Conservation (phyloP, 768 basidiomycete species). For the Boletellus emodensis region DNA sequence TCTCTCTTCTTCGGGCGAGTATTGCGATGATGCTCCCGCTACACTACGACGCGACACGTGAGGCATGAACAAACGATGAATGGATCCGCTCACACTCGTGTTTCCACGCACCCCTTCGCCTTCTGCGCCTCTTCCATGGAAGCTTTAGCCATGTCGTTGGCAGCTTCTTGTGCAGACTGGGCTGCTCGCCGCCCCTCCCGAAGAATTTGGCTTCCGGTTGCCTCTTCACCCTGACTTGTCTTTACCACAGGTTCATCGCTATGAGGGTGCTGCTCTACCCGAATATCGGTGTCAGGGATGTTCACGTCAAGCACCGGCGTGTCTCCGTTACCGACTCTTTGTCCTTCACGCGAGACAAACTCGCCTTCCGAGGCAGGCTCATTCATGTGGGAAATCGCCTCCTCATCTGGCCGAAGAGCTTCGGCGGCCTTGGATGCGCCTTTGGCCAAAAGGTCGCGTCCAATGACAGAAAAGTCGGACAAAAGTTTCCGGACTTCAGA, state of each 20-base stretch:
- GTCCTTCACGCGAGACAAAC: slow-evolving; percentile 50
- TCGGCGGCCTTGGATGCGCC: slow-evolving; percentile 69
- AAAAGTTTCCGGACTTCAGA: slow-evolving; percentile 88
- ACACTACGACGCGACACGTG: slow-evolving; percentile 16
- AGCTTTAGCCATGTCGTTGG: slow-evolving; percentile 1
- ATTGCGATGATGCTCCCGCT: slow-evolving; percentile 14
- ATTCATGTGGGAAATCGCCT: slow-evolving; percentile 61
- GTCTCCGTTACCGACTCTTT: slow-evolving; percentile 40
- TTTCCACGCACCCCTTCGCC: background rate
- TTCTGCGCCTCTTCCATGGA: slow-evolving; percentile 10
- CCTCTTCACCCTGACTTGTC: slow-evolving; percentile 33
- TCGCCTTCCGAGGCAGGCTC: slow-evolving; percentile 64
- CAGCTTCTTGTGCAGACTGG: slow-evolving; percentile 9
- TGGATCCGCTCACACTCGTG: slow-evolving; percentile 13
- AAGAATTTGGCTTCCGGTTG: slow-evolving; percentile 24
- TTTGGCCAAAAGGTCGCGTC: slow-evolving; percentile 79
- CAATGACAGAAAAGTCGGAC: slow-evolving; percentile 70
- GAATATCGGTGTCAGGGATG: slow-evolving; percentile 43
- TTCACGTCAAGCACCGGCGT: slow-evolving; percentile 46
- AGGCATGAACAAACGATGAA: background rate
- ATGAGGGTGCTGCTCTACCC: slow-evolving; percentile 48
- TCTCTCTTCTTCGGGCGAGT: slow-evolving; percentile 32
- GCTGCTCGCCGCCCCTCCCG: slow-evolving; percentile 15
- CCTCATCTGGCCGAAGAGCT: slow-evolving; percentile 59
- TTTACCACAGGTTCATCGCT: slow-evolving; percentile 39